These are phyloP conservation scores for Tubosaeta sp. DNA, from an alignment of 768 basidiomycete species.

Conservation along the genomic window DNA sequence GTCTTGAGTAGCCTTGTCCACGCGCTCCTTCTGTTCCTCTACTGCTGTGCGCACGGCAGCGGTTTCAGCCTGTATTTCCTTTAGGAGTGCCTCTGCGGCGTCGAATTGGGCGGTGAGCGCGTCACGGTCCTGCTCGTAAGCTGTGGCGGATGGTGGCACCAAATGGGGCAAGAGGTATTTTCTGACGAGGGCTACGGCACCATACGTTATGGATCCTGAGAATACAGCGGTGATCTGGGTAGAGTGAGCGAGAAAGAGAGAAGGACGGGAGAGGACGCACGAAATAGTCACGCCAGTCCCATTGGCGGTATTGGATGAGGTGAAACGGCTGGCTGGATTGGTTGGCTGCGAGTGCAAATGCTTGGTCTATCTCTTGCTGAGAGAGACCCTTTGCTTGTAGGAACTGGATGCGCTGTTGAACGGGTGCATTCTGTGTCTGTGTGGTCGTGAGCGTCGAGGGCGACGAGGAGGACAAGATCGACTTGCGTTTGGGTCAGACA, in stretches of 20 bases:
- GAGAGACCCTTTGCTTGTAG: conserved; percentile 93
- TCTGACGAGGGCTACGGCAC: conserved; percentile 76
- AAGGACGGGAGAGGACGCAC: conserved; percentile 44
- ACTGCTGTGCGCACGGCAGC: conserved; percentile 66
- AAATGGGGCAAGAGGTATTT: conserved; percentile 92
- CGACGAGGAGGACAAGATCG: background rate
- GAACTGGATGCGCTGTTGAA: conserved; percentile 86
- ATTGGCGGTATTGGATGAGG: conserved; percentile 43
- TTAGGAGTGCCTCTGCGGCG: conserved; percentile 74
- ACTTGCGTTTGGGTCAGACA: conserved; percentile 76
- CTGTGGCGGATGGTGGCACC: conserved; percentile 78
- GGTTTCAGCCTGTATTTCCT: conserved; percentile 77
- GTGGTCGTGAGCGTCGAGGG: conserved; percentile 1
- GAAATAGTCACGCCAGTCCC: conserved; percentile 99
- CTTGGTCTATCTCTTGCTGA: conserved; percentile 78
- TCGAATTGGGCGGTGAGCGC: conserved; percentile 87
- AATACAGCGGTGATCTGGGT: conserved; percentile 86
- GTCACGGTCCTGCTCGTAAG: conserved; percentile 85
- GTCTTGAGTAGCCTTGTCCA: conserved; percentile 67
- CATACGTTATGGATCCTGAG: conserved; percentile 81
- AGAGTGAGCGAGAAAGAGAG: conserved; percentile 15
- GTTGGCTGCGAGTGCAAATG: conserved; percentile 59
- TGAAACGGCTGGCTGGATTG: conserved; percentile 19
- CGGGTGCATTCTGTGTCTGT: conserved; percentile 72
- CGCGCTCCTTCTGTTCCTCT: conserved; percentile 69